Evolutionary conservation across 768 basidiomycete species (phyloP).

Genomic region (Termitomyces sp.): DNA sequence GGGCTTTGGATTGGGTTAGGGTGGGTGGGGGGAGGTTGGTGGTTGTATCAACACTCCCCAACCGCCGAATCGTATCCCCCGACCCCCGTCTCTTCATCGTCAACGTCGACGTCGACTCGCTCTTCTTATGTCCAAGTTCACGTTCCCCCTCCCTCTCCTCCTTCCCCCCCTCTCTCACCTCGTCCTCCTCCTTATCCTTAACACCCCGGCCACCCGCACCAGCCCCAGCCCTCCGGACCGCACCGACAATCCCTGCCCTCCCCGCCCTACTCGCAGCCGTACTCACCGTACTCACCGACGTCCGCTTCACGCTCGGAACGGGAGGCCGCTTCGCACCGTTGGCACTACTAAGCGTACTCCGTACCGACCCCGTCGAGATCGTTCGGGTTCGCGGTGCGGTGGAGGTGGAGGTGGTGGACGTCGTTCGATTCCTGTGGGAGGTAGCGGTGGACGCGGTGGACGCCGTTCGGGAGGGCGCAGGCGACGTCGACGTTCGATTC

Average conservation of each 20-base stretch:
- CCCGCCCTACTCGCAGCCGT: constrained; percentile 22
- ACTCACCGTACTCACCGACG: too few species aligned
- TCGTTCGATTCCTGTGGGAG: too few species aligned
- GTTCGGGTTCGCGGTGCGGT: too few species aligned
- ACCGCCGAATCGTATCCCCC: too few species aligned
- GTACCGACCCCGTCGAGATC: too few species aligned
- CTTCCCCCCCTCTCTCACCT: constrained; percentile 11
- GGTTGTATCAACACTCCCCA: constrained; percentile 10
- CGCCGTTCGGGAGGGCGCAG: constrained; percentile 21
- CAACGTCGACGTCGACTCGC: constrained; percentile 39
- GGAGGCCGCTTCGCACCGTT: too few species aligned
- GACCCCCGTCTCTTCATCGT: constrained; percentile 41
- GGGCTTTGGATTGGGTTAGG: constrained; percentile 14
- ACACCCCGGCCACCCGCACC: constrained; percentile 13
- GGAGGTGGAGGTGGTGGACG: constrained; percentile 10
- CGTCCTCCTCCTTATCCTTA: constrained; percentile 11
- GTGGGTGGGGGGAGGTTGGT: too few species aligned
- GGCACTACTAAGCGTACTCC: constrained; percentile 1
- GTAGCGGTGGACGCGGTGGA: too few species aligned
- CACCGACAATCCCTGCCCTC: too few species aligned
- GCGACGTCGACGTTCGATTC: constrained; percentile 25
- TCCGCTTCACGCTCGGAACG: too few species aligned
- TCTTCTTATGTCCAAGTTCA: constrained; percentile 47
- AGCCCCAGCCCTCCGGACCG: constrained; percentile 11
- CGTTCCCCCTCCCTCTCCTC: too few species aligned